Conservation (phyloP, 768 basidiomycete genomes). For the Mycena albidolilacea region DNA sequence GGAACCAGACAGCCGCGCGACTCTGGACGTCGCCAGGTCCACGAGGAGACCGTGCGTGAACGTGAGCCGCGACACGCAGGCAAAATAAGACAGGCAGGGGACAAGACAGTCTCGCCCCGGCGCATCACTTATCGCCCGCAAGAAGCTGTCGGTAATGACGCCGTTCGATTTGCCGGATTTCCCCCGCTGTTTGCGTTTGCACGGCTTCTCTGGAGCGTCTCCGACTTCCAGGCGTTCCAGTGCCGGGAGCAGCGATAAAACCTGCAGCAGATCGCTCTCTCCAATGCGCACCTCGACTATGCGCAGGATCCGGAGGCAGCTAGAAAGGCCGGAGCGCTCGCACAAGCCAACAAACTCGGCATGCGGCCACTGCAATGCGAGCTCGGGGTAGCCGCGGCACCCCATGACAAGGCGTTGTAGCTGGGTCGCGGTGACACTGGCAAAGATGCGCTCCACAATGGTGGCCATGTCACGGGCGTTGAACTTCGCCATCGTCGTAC, state of each 20-base stretch:
- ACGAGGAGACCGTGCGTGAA: conserved; percentile 9
- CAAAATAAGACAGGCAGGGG: conserved; percentile 12
- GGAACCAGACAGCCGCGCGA: neutral
- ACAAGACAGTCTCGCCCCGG: conserved; percentile 17
- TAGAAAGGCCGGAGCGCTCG: conserved; percentile 9
- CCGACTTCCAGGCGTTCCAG: conserved; percentile 24
- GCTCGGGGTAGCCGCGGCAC: neutral
- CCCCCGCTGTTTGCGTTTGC: neutral
- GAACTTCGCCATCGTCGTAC: neutral
- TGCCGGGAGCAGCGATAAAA: conserved; percentile 14
- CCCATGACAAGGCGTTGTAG: neutral
- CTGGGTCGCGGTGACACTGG: neutral
- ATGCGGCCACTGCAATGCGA: conserved; percentile 19
- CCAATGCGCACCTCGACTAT: conserved; percentile 21
- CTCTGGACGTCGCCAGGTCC: neutral
- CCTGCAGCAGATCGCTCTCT: neutral
- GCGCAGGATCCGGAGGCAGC: conserved; percentile 6
- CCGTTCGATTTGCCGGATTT: neutral
- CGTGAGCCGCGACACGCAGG: conserved; percentile 1
- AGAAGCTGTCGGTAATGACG: conserved; percentile 6
- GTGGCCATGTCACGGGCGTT: neutral
- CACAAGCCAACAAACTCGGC: conserved; percentile 9
- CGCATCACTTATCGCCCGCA: neutral
- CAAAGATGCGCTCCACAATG: conserved; percentile 1
- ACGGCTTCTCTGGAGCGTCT: neutral